Evolutionary conservation across 2,329 filamentous ascomycete species (phyloP).

Genomic region (Coniochaeta sp.): DNA sequence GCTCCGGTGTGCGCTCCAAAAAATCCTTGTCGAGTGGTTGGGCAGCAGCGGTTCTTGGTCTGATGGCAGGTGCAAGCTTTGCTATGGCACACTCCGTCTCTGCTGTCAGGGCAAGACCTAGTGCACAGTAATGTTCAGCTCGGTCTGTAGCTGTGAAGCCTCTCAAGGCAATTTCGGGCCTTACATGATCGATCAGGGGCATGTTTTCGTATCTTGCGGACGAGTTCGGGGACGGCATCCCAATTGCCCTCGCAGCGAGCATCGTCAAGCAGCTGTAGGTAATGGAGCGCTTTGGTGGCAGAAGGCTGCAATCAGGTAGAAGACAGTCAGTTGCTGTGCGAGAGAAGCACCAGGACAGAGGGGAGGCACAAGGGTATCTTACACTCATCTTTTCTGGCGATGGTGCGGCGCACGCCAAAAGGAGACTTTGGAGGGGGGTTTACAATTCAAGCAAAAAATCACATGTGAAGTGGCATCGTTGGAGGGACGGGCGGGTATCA

Average conservation of each 20-base stretch:
- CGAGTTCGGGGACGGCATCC: conserved; percentile 78
- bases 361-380: background rate
- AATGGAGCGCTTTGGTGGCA: conserved; percentile 71
- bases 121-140: background rate
- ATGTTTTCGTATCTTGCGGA: conserved; percentile 92
- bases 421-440: background rate
- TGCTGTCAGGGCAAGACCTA: conserved; percentile 63
- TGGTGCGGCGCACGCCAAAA: background rate
- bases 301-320: conserved; percentile 11
- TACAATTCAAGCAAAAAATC: background rate
- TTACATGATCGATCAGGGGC: conserved; percentile 78
- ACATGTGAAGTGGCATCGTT: background rate
- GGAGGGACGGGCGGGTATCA: background rate
- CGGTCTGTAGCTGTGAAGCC: background rate
- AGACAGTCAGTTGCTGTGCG: background rate
- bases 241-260: conserved; percentile 85
- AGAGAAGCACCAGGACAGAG: background rate
- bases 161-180: conserved; percentile 18
- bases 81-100: conserved; percentile 61
- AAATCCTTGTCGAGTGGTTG: background rate
- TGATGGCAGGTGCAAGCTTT: conserved; percentile 33
- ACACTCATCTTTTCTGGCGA: background rate
- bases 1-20: conserved; percentile 33
- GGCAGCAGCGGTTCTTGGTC: conserved; percentile 30
- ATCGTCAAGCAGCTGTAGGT: conserved; percentile 74